Base-by-base conservation (phyloP, 768 basidiomycete genomes). In the Xerocomus spinulosus region DNA sequence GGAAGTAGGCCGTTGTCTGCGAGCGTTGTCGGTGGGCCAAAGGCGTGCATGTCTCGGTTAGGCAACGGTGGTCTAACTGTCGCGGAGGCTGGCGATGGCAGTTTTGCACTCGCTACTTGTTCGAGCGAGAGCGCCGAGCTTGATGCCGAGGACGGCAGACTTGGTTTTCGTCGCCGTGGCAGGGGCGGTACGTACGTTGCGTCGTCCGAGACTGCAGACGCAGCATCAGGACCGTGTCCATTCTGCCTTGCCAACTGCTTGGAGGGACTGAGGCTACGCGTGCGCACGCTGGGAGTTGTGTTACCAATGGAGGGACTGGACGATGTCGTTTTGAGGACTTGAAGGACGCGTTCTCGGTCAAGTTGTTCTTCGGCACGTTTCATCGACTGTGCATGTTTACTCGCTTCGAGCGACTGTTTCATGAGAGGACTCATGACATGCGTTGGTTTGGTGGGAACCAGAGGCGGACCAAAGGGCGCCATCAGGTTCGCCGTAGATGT, bases 401-500 rank as follows among this genome's bases (percentile, higher is more conserved):
- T 81, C 6, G 88, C 88, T 44, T 85, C 81, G 1, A 91, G 68
- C 18, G 80, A 82, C 63, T 89, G 86, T 50, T 77, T 77, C 69
- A 87, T 87, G n/a, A 87, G 68, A 0, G 76, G 73, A 10, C 80
- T 83, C 20, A 80, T 81, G 24, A 79, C 66, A 45, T 86, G 83
- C 3, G 52, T 49, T 3, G 66, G 57, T 24, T 48, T 66, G 23
- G 33, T 10, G n/a, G 53, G 69, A 51, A 52, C 59, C 21, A 60
- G 46, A 25, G 64, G 57, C 42, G 56, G 43, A 24, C 46, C 50
- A 3, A 45, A 43, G 9, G 57, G 48, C 3, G 42, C 17, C 15
- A 23, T 24, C 42, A 42, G n/a, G 38, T 29, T 42, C 12, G 35
- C 45, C 4, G 32, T 50, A 14, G 51, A 44, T 1, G 45, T 44